A percentile compares a stretch with the other conserved stretches of the same genome.
Evolutionary conservation across 1,284 basidiomycete species (phyloP).

Genomic region (Rhodofomes roseus): DNA sequence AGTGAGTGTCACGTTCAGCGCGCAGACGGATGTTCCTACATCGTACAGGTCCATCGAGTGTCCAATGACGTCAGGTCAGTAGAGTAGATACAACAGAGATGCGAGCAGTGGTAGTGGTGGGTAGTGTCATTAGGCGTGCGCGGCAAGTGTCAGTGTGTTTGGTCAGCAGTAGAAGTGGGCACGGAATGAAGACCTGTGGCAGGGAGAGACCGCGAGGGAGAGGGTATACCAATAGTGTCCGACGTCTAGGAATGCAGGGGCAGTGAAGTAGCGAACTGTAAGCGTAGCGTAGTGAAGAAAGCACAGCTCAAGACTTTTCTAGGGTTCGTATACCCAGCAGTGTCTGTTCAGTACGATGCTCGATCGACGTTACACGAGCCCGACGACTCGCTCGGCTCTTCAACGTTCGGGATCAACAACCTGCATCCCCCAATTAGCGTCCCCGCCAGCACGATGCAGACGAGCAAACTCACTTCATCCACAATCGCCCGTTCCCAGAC

Average conservation of each 20-base stretch:
- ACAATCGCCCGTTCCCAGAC: slow-evolving; percentile 53
- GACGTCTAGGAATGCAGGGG: background rate
- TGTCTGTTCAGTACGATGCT: slow-evolving; percentile 4
- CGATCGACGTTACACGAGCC: background rate
- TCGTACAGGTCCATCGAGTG: background rate
- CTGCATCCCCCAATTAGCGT: slow-evolving; percentile 1
- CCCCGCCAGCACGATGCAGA: background rate
- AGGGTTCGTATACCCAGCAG: background rate
- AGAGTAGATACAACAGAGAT: background rate
- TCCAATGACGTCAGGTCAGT: background rate
- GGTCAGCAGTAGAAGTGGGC: background rate
- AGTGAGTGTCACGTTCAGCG: too few species aligned
- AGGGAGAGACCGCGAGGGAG: background rate
- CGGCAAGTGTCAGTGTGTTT: background rate
- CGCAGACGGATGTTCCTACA: slow-evolving; percentile 2
- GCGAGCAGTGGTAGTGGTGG: background rate
- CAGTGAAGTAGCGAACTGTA: background rate
- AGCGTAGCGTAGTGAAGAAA: background rate
- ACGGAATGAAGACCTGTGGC: background rate
- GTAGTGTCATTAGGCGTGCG: background rate
- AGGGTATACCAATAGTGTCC: background rate
- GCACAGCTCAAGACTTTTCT: background rate
- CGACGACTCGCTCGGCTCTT: background rate
- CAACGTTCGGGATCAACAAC: slow-evolving; percentile 10
- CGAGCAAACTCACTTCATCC: slow-evolving; percentile 50